A percentile compares a stretch with the other conserved stretches of the same genome.
These are phyloP conservation scores for Aspergillus carbonarius DNA, from an alignment of 2,329 filamentous ascomycete genomes.

Conservation along the genomic window DNA sequence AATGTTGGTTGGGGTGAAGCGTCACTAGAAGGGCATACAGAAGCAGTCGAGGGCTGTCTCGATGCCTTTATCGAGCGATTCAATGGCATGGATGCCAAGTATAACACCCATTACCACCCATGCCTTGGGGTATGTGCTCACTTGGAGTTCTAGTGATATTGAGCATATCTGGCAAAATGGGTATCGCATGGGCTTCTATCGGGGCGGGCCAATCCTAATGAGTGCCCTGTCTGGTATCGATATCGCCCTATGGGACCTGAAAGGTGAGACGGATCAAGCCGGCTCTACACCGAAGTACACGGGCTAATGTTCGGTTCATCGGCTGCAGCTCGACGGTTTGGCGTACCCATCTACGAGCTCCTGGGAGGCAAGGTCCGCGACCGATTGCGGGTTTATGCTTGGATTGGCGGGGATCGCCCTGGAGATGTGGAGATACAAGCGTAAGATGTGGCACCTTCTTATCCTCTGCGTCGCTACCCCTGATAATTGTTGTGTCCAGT, in stretches of 20 bases:
- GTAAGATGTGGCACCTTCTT: conserved; percentile 11
- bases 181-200: conserved; percentile 71
- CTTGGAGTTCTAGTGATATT: not conserved
- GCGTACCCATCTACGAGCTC: conserved; percentile 70
- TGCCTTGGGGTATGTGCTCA: not conserved
- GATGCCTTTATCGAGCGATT: conserved; percentile 13
- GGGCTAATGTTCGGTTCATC: not conserved
- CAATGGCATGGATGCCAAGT: not conserved
- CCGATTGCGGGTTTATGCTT: conserved; percentile 70
- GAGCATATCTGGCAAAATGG: conserved; percentile 1
- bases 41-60: conserved; percentile 33
- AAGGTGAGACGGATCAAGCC: conserved; percentile 46
- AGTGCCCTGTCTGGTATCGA: conserved; percentile 74
- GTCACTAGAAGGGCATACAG: conserved; percentile 35
- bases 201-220: conserved; percentile 78
- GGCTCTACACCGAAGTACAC: not conserved
- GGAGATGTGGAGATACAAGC: conserved; percentile 62
- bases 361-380: conserved; percentile 71
- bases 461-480: not conserved
- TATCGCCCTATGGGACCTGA: conserved; percentile 80
- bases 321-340: conserved; percentile 46
- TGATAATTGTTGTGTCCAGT: not conserved
- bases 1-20: conserved; percentile 1
- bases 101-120: not conserved
- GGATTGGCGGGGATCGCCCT: conserved; percentile 75